A percentile compares a stretch with the other conserved stretches of the same genome.
phyloP scores from a whole-genome alignment of 2,329 filamentous ascomycete genomes.

The Tolypocladium inflatum region DNA sequence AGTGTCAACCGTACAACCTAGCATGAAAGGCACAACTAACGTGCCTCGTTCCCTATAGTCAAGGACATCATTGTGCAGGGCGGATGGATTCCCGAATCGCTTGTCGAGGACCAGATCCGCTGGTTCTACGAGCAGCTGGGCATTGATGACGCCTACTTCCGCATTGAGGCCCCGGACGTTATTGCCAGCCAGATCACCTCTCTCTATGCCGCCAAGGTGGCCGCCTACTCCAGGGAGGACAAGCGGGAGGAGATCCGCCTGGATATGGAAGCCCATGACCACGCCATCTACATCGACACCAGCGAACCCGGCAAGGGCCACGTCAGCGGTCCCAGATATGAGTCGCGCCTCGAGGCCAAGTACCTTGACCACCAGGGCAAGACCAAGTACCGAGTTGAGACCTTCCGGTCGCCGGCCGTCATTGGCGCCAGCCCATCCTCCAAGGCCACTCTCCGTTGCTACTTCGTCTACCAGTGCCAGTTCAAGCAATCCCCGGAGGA shows the following conservation, averaged over 20 bases:
- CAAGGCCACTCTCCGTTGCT: conserved; percentile 83
- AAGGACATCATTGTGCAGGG: conserved; percentile 70
- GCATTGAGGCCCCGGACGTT: conserved; percentile 74
- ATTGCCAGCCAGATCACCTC: conserved; percentile 94
- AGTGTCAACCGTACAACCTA: not conserved
- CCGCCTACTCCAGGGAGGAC: conserved; percentile 85
- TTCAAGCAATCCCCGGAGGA: conserved; percentile 68
- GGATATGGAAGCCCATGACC: conserved; percentile 89
- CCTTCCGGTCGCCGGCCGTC: conserved; percentile 82
- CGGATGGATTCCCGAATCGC: conserved; percentile 76
- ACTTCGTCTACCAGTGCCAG: conserved; percentile 96
- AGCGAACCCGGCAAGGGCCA: conserved; percentile 78
- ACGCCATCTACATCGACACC: conserved; percentile 98
- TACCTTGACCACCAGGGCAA: conserved; percentile 76
- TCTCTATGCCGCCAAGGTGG: conserved; percentile 92
- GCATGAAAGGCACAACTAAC: not conserved
- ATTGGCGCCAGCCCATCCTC: conserved; percentile 58
- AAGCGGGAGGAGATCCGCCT: conserved; percentile 89
- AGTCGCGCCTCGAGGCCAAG: conserved; percentile 88
- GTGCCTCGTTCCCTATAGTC: conserved; percentile 39
- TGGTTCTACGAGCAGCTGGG: conserved; percentile 99
- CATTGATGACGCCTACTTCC: conserved; percentile 98
- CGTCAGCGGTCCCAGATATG: conserved; percentile 76
- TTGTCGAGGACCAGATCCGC: conserved; percentile 75
- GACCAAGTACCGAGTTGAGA: conserved; percentile 85